Evolutionary conservation across 176 grass and related monocot species (phyloP).

Genomic region (Triticum urartu): DNA sequence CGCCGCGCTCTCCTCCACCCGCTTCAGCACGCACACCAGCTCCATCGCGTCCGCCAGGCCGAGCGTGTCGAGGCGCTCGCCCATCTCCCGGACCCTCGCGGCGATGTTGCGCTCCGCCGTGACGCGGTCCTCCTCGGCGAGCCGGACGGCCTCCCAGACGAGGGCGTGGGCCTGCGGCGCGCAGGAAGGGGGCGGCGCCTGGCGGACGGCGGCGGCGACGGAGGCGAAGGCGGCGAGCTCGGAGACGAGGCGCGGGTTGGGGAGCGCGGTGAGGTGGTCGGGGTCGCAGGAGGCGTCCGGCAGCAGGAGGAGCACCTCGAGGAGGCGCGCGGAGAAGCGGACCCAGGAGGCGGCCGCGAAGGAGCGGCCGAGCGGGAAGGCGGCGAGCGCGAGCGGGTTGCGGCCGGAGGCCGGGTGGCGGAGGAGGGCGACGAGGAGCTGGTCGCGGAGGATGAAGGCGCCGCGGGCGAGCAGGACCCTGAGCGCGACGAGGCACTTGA

Average conservation of each 20-base stretch:
- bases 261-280: constrained; percentile 54
- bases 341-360: constrained; percentile 68
- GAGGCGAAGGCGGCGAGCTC: constrained; percentile 49
- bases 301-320: constrained; percentile 70
- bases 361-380: constrained; percentile 61
- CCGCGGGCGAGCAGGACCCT: constrained; percentile 55
- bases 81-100: constrained; percentile 51
- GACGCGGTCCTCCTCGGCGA: constrained; percentile 65
- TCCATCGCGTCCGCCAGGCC: constrained; percentile 65
- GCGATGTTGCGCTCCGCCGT: constrained; percentile 46
- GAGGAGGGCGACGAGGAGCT: constrained; percentile 52
- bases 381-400: constrained; percentile 81
- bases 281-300: constrained; percentile 23
- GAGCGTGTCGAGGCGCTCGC: constrained; percentile 61
- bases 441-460: constrained; percentile 86
- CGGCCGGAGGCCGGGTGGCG: constrained; percentile 69
- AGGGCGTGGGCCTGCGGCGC: constrained; percentile 40
- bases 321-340: constrained; percentile 71
- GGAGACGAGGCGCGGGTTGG: constrained; percentile 42
- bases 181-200: constrained; percentile 33
- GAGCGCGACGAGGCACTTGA: constrained; percentile 80
- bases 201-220: constrained; percentile 46
- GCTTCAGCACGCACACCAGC: constrained; percentile 56
- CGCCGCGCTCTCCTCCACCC: constrained; percentile 39
- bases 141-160: constrained; percentile 45